A percentile compares a stretch with the other conserved stretches of the same genome.
phyloP scores from a whole-genome alignment of 129 eudicot species.

The Saposhnikovia divaricata region DNA sequence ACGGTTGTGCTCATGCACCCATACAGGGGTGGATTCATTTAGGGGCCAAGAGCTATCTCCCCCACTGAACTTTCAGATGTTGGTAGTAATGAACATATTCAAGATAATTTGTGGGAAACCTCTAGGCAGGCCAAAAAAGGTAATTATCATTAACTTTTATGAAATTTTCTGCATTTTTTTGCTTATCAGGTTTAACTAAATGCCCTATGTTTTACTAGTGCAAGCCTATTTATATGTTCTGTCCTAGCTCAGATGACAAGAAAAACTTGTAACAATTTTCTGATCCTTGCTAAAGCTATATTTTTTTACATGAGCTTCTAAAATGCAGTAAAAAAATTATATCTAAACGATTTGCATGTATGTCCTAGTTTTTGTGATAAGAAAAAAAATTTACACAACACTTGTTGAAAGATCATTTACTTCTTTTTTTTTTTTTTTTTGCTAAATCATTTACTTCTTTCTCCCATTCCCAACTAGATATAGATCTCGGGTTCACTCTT shows the following conservation, averaged over 20 bases:
- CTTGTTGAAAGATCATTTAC: neutral
- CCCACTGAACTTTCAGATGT: neutral
- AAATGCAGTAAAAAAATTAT: no score
- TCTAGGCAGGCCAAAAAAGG: no score
- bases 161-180: no score
- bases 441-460: no score
- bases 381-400: neutral
- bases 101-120: no score
- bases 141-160: no score
- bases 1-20: neutral
- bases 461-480: no score
- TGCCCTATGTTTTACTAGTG: no score
- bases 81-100: neutral
- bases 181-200: no score
- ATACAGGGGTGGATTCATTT: neutral
- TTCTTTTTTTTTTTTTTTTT: no score
- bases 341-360: neutral
- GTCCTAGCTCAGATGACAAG: neutral
- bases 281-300: neutral
- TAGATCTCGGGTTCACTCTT: no score
- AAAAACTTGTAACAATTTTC: neutral
- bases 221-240: neutral
- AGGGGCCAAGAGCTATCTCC: neutral
- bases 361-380: neutral
- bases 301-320: neutral